Base-by-base conservation (phyloP, 306 rosid species). In the Fragaria ananassa region DNA sequence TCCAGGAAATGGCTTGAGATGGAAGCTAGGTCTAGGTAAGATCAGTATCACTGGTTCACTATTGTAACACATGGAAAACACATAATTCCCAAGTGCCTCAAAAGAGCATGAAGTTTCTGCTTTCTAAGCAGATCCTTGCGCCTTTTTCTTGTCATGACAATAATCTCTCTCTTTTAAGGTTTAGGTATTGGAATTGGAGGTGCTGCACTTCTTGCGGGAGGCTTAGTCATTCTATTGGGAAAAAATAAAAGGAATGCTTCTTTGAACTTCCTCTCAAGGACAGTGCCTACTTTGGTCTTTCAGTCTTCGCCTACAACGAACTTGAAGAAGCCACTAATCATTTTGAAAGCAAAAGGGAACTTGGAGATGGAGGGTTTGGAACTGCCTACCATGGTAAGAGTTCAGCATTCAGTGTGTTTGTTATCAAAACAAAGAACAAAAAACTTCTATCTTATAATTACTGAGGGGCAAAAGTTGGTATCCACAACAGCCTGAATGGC, bases 301-400 rank as follows among this genome's bases (percentile, higher is more conserved):
- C 86, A 1, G 70, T 89, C 47, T 86, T 89, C 75, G 76, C 91
- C 14, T 87, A 89, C 31, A 65, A 11, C 2, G 93, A 89, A 68
- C 92, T 91, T n/a, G 82, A 79, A 78, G 83, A 78, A 70, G 92
- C 93, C 21, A 89, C 96, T 0, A 78, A 89, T 68, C 81, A 84
- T 44, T 89, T 91, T 19, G 76, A 86, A 41, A 39, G 5, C n/a
- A 76, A 74, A 18, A 86, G 31, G 70, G 82, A 83, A 51, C 89
- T 91, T 0, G 93, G 96, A 78, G 89, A 84, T 1, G 96, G 96
- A 35, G 96, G 96, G 29, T 89, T 89, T 15, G 94, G 89, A 69
- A 76, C 76, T 9, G 97, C 90, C 18, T 90, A 88, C 74, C 63
- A 83, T 41, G 96, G 97, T 92, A 70, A 60, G 81, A 34, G 4